Percentiles rank a stretch among this genome's conserved stretches.
These are phyloP conservation scores for Pisolithus microcarpus DNA, from an alignment of 768 basidiomycete species.

Conservation along the genomic window DNA sequence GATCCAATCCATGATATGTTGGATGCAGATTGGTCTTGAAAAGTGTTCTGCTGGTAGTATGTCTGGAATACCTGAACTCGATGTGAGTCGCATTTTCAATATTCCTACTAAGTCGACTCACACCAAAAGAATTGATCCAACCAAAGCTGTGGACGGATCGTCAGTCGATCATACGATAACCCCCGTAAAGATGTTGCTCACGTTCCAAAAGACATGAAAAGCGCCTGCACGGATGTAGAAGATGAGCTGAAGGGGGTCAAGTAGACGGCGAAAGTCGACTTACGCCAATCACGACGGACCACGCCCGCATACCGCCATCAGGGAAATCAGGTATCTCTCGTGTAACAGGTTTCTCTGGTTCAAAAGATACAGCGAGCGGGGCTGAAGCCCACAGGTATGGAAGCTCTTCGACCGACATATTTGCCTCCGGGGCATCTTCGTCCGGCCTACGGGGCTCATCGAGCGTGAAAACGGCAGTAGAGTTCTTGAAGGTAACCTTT, in stretches of 20 bases:
- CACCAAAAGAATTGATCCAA: slow-evolving; percentile 6
- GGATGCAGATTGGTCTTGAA: slow-evolving; percentile 13
- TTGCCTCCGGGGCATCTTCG: not conserved
- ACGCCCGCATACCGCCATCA: slow-evolving; percentile 8
- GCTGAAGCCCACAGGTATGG: not conserved
- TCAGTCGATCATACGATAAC: not conserved
- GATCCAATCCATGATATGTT: slow-evolving; percentile 23
- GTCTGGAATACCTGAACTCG: slow-evolving; percentile 12
- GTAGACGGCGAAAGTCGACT: not conserved
- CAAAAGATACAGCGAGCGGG: not conserved
- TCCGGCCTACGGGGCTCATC: not conserved
- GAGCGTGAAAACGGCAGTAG: not conserved
- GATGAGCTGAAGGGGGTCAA: not conserved
- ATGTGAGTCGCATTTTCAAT: not conserved
- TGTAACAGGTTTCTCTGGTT: not conserved
- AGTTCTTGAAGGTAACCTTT: not conserved
- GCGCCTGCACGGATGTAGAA: not conserved
- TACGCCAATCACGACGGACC: slow-evolving; percentile 9
- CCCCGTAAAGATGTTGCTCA: not conserved
- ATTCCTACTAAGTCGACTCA: not conserved
- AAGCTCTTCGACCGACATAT: not conserved
- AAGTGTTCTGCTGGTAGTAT: slow-evolving; percentile 16
- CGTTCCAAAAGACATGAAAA: slow-evolving; percentile 4
- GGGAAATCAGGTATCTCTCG: slow-evolving; percentile 1
- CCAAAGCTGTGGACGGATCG: not conserved